Evolutionary conservation across 2,329 filamentous ascomycete species (phyloP).

Genomic region (Colletotrichum theobromicola): DNA sequence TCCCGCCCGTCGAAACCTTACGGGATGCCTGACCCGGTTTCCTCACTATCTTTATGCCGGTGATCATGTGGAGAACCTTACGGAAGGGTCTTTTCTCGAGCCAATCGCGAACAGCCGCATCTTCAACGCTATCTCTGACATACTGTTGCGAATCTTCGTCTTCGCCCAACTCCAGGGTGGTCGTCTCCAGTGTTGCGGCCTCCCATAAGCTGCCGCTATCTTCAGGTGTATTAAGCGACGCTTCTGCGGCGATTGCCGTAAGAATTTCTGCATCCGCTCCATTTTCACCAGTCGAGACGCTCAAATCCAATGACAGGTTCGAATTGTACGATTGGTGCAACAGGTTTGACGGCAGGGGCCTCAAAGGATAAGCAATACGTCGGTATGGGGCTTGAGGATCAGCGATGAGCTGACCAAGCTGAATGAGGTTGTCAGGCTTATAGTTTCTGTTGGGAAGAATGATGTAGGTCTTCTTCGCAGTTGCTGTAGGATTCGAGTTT

Average conservation of each 20-base stretch:
- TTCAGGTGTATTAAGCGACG: neutral
- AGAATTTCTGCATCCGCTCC: neutral
- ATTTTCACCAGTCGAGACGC: neutral
- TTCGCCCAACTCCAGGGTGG: neutral
- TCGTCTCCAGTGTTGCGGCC: neutral
- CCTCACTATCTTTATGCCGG: neutral
- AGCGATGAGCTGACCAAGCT: conserved; percentile 1
- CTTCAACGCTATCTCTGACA: neutral
- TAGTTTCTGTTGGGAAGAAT: neutral
- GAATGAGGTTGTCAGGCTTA: neutral
- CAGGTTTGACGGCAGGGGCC: neutral
- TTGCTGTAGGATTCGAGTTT: too few species aligned
- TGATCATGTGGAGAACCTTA: neutral
- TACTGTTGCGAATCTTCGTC: neutral
- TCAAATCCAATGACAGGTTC: neutral
- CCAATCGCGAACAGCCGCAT: neutral
- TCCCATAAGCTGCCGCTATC: neutral
- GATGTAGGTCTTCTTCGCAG: neutral
- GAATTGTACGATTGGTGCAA: neutral
- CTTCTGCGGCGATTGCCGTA: neutral
- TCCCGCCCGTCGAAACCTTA: neutral
- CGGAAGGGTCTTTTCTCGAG: neutral
- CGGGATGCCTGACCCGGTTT: neutral
- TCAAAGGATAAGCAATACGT: neutral
- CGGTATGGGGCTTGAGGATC: neutral